A percentile compares a stretch with the other conserved stretches of the same genome.
Evolutionary conservation across 2,329 filamentous ascomycete species (phyloP).

Genomic region (Huntiella omanensis): DNA sequence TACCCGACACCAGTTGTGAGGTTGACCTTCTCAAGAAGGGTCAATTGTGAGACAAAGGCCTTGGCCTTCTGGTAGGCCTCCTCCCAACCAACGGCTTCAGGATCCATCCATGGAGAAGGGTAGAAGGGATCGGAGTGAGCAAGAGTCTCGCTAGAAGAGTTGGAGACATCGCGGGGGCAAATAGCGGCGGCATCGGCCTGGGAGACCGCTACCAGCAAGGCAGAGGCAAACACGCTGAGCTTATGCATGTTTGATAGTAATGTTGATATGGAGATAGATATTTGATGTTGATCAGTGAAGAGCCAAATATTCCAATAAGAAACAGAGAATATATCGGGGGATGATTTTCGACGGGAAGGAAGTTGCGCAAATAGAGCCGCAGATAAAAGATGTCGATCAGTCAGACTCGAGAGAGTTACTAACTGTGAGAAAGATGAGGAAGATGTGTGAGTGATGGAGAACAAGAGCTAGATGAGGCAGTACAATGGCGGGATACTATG

Average conservation of each 20-base stretch:
- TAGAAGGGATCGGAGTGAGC: constrained; percentile 44
- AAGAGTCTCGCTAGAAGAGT: constrained; percentile 12
- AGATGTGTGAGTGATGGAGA: neutral
- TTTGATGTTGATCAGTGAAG: neutral
- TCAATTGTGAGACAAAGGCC: constrained; percentile 66
- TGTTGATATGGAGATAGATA: neutral
- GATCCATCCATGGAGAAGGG: constrained; percentile 73
- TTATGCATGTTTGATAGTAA: constrained; percentile 4
- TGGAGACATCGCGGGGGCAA: neutral
- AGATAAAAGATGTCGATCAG: neutral
- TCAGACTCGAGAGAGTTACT: neutral
- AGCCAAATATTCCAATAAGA: neutral
- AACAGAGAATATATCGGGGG: neutral
- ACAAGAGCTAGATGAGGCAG: neutral
- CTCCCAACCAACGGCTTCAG: constrained; percentile 51
- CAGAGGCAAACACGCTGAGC: constrained; percentile 10
- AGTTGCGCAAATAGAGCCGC: neutral
- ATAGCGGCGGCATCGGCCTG: constrained; percentile 3
- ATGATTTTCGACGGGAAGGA: neutral
- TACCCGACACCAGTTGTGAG: constrained; percentile 78
- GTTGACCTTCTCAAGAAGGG: constrained; percentile 80
- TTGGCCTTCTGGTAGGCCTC: constrained; percentile 58
- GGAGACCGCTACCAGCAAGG: constrained; percentile 8
- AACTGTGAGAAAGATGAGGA: neutral
- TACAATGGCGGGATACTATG: neutral